Evolutionary conservation across 768 basidiomycete genomes (phyloP).

Genomic region (Lentinula sp.): DNA sequence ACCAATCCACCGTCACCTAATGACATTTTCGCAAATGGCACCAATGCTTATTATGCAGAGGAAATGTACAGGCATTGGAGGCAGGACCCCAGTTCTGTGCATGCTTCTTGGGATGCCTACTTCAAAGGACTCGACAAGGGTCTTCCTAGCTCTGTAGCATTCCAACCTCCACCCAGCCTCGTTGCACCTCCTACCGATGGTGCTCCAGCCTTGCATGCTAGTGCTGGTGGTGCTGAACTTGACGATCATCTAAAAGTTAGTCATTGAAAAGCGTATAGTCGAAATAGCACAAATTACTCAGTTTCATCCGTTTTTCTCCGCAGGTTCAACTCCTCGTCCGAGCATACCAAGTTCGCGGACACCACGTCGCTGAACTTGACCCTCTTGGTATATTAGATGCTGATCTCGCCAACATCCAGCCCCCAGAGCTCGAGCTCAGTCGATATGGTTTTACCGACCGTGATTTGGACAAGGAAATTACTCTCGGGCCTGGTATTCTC

Average conservation of each 20-base stretch:
- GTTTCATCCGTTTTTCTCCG: background rate
- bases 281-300: background rate
- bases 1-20: slow-evolving; percentile 59
- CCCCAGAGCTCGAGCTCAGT: slow-evolving; percentile 89
- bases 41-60: slow-evolving; percentile 92
- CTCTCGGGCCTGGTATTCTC: slow-evolving; percentile 92
- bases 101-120: slow-evolving; percentile 91
- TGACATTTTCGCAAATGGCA: slow-evolving; percentile 89
- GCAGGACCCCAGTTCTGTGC: slow-evolving; percentile 87
- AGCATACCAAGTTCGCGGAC: slow-evolving; percentile 98
- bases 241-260: slow-evolving; percentile 91
- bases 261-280: background rate
- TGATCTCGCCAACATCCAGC: slow-evolving; percentile 72
- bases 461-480: slow-evolving; percentile 92
- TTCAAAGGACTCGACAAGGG: slow-evolving; percentile 93
- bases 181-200: slow-evolving; percentile 73
- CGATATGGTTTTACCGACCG: slow-evolving; percentile 94
- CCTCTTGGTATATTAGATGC: slow-evolving; percentile 90
- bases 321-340: slow-evolving; percentile 97
- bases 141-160: slow-evolving; percentile 71
- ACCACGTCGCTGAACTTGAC: slow-evolving; percentile 93
- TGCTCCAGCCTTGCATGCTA: slow-evolving; percentile 66
- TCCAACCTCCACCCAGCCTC: slow-evolving; percentile 74
- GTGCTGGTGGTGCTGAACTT: slow-evolving; percentile 64
- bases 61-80: slow-evolving; percentile 95